phyloP scores from a whole-genome alignment of 371 early-diverging fungal species.

The Mucor mucedo region DNA sequence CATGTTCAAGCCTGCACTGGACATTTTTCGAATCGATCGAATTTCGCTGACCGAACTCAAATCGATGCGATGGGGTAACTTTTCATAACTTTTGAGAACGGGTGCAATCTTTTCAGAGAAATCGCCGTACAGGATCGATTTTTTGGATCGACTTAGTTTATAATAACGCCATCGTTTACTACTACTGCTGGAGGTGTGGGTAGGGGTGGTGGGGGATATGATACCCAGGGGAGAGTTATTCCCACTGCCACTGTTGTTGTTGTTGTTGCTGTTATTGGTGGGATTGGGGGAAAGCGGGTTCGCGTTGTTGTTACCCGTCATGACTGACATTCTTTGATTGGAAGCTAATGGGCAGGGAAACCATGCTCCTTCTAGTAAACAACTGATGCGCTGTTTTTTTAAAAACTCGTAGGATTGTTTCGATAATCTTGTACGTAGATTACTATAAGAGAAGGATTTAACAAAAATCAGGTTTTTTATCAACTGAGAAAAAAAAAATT shows the following conservation, averaged over 20 bases:
- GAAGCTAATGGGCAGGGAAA: conserved; percentile 56
- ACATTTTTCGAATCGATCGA: conserved; percentile 43
- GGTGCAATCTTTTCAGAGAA: conserved; percentile 57
- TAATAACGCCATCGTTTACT: conserved; percentile 64
- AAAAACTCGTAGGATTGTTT: conserved; percentile 74
- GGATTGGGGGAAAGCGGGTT: too few species aligned
- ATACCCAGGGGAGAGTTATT: conserved; percentile 6
- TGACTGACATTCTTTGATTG: conserved; percentile 23
- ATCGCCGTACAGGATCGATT: conserved; percentile 71
- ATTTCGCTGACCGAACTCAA: conserved; percentile 61
- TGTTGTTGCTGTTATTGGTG: not conserved
- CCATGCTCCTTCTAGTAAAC: conserved; percentile 75
- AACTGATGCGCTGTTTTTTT: conserved; percentile 71
- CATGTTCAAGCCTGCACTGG: not conserved
- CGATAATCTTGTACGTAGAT: conserved; percentile 66
- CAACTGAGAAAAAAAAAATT: not conserved
- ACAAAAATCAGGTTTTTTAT: not conserved
- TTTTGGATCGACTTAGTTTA: conserved; percentile 65
- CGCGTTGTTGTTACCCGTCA: not conserved
- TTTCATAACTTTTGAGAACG: conserved; percentile 34
- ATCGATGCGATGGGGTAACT: conserved; percentile 58
- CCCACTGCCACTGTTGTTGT: conserved; percentile 5
- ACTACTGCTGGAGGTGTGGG: conserved; percentile 2
- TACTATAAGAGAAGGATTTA: conserved; percentile 35
- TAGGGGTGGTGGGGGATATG: conserved; percentile 4